phyloP scores from a whole-genome alignment of 345 rosid genomes.

The Durio zibethinus region DNA sequence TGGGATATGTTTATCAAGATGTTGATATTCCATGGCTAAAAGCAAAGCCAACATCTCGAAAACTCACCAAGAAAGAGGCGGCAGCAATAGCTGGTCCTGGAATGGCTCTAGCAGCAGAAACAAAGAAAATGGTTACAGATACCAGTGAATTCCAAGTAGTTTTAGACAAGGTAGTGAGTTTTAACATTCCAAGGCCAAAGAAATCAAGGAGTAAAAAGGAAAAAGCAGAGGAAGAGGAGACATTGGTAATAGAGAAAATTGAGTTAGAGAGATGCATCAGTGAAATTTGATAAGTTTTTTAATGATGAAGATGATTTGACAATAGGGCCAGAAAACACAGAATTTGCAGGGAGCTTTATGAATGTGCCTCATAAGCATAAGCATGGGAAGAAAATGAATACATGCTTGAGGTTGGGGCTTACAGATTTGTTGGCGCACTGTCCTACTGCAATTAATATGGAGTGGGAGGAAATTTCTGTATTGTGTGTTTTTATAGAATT shows the following conservation, averaged over 20 bases:
- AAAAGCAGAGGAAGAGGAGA: constrained; percentile 58
- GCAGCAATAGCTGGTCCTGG: too few relatives aligned
- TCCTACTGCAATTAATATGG: too few relatives aligned
- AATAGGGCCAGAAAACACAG: constrained; percentile 35
- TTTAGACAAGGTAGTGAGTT: constrained; percentile 31
- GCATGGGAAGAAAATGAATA: too few relatives aligned
- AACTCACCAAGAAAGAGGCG: constrained; percentile 12
- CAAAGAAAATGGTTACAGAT: background rate
- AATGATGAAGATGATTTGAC: constrained; percentile 39
- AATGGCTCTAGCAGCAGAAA: constrained; percentile 34
- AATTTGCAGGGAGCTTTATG: constrained; percentile 61
- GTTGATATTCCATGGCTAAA: constrained; percentile 50
- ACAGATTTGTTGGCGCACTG: too few relatives aligned
- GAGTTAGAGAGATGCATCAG: constrained; percentile 38
- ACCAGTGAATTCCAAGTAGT: constrained; percentile 27
- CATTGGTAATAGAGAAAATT: constrained; percentile 40
- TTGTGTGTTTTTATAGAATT: too few relatives aligned
- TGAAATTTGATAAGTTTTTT: constrained; percentile 55
- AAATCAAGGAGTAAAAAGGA: constrained; percentile 43
- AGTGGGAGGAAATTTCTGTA: too few relatives aligned
- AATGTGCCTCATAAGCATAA: too few relatives aligned
- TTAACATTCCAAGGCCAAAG: constrained; percentile 38
- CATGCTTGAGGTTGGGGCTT: too few relatives aligned
- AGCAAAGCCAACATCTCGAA: constrained; percentile 46
- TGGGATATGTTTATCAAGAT: constrained; percentile 46